phyloP scores from a whole-genome alignment of 2,329 filamentous ascomycete species.

The Fusarium poae region DNA sequence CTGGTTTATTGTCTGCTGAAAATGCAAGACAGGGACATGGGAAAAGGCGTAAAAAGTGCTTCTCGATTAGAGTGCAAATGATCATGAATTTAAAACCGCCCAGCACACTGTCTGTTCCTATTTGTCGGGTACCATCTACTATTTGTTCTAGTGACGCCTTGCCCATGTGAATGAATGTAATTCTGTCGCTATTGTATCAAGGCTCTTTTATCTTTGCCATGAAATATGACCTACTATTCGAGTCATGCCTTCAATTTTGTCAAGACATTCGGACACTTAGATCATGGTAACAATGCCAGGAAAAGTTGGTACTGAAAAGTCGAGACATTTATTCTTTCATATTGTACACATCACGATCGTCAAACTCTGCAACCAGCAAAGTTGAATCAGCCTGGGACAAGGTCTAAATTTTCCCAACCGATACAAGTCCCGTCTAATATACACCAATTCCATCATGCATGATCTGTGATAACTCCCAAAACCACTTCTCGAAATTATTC shows the following conservation, averaged over 20 bases:
- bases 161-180: background rate
- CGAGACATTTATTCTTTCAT: slow-evolving; percentile 1
- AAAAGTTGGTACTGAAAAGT: background rate
- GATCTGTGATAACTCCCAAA: background rate
- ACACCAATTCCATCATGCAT: slow-evolving; percentile 26
- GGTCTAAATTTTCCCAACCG: background rate
- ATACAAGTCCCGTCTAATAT: slow-evolving; percentile 33
- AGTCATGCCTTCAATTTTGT: background rate
- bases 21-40: slow-evolving; percentile 56
- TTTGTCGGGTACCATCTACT: slow-evolving; percentile 18
- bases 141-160: slow-evolving; percentile 1
- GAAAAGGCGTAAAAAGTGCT: slow-evolving; percentile 55
- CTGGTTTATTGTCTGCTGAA: slow-evolving; percentile 56
- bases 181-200: background rate
- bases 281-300: background rate
- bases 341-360: slow-evolving; percentile 25
- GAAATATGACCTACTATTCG: background rate
- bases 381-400: slow-evolving; percentile 2
- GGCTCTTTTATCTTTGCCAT: background rate
- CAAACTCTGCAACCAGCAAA: slow-evolving; percentile 13
- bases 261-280: background rate
- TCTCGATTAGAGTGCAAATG: slow-evolving; percentile 54
- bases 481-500: background rate
- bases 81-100: slow-evolving; percentile 54
- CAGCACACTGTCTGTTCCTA: slow-evolving; percentile 35